phyloP scores from a whole-genome alignment of 1,284 basidiomycete species.

The Trametes pubescens region DNA sequence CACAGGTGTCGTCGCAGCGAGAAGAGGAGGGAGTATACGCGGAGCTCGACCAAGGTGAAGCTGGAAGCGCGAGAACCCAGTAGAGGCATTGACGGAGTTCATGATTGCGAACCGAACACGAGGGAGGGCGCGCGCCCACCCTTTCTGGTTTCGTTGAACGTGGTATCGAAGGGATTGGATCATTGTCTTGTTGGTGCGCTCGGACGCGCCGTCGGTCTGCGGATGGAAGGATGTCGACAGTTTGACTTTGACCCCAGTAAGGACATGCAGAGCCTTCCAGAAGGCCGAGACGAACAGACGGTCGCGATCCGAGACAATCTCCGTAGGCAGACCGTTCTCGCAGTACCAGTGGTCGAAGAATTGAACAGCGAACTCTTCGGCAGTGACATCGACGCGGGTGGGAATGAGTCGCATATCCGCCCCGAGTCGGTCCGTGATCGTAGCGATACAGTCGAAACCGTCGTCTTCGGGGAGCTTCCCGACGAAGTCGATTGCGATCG shows the following conservation, averaged over 20 bases:
- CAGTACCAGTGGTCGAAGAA: neutral
- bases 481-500: neutral
- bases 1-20: too few relatives aligned
- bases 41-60: too few relatives aligned
- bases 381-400: neutral
- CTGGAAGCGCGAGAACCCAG: neutral
- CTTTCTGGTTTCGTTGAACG: neutral
- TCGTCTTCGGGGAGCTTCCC: neutral
- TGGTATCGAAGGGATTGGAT: constrained; percentile 25
- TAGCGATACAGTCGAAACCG: neutral
- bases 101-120: neutral
- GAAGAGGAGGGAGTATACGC: too few relatives aligned
- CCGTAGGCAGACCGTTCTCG: neutral
- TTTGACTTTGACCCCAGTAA: neutral
- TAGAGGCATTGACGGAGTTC: neutral
- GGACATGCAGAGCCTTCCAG: neutral
- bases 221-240: constrained; percentile 48
- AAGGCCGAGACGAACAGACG: neutral
- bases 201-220: constrained; percentile 41
- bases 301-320: neutral
- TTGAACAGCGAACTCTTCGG: neutral
- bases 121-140: neutral
- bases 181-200: constrained; percentile 37
- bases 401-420: neutral
- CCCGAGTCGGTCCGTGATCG: neutral